These are phyloP conservation scores for Hortaea werneckii DNA, from an alignment of 2,329 filamentous ascomycete species.

Conservation along the genomic window DNA sequence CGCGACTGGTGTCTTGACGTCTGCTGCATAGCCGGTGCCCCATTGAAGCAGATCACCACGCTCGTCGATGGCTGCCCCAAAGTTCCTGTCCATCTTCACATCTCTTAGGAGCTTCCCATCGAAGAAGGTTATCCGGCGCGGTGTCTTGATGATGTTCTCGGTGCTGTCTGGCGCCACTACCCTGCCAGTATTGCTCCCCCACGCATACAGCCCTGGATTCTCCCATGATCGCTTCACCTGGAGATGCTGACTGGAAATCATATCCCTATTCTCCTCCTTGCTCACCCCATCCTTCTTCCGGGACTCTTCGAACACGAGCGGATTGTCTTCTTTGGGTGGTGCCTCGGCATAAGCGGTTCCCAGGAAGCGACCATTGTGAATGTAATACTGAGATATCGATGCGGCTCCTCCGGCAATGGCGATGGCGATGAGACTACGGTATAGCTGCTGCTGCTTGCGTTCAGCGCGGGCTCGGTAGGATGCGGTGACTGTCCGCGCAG, in stretches of 20 bases:
- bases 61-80: conserved; percentile 80
- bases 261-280: conserved; percentile 62
- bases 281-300: conserved; percentile 44
- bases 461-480: conserved; percentile 28
- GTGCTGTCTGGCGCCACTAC: conserved; percentile 79
- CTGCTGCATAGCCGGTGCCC: conserved; percentile 66
- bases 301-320: conserved; percentile 59
- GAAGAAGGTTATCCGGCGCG: conserved; percentile 70
- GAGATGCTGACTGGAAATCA: conserved; percentile 74
- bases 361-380: conserved; percentile 29
- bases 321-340: conserved; percentile 34
- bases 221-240: conserved; percentile 76
- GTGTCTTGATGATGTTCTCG: conserved; percentile 66
- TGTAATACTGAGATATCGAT: conserved; percentile 35
- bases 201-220: conserved; percentile 82
- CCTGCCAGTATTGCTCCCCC: conserved; percentile 77
- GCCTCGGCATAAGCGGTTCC: conserved; percentile 40
- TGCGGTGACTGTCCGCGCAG: conserved; percentile 12
- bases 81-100: conserved; percentile 70
- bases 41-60: conserved; percentile 85
- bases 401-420: conserved; percentile 34
- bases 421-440: conserved; percentile 34
- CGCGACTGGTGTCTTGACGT: conserved; percentile 51
- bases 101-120: conserved; percentile 76
- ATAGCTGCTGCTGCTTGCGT: conserved; percentile 36